Conservation (phyloP, 2,329 filamentous ascomycete species). For the Endothia cerciana region DNA sequence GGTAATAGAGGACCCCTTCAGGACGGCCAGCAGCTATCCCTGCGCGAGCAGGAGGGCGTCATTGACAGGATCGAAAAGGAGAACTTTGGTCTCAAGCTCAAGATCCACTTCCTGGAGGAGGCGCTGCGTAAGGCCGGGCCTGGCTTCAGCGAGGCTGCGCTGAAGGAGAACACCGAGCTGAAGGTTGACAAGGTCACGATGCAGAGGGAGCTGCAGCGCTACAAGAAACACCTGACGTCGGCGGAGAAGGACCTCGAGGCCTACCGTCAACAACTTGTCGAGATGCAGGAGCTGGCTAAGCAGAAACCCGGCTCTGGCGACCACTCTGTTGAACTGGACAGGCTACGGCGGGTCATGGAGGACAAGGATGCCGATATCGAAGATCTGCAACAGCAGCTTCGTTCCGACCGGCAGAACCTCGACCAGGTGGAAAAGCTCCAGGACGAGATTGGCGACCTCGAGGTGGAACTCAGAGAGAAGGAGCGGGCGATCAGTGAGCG, state of each 20-base stretch:
- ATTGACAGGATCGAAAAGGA: conserved; percentile 98
- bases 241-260: conserved; percentile 86
- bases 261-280: conserved; percentile 79
- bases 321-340: conserved; percentile 64
- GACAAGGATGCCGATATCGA: conserved; percentile 65
- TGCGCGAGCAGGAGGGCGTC: conserved; percentile 93
- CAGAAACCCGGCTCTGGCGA: conserved; percentile 74
- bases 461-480: conserved; percentile 76
- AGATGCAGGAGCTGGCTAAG: conserved; percentile 81
- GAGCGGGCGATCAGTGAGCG: conserved; percentile 73
- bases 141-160: conserved; percentile 83
- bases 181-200: conserved; percentile 92
- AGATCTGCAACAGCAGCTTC: conserved; percentile 62
- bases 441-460: conserved; percentile 75
- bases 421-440: conserved; percentile 68
- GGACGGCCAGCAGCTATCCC: conserved; percentile 85
- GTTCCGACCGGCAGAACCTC: conserved; percentile 58
- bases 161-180: conserved; percentile 94
- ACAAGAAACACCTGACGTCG: conserved; percentile 79
- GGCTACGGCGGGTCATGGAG: conserved; percentile 59
- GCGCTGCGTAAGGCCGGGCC: conserved; percentile 84
- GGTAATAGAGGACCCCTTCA: conserved; percentile 58
- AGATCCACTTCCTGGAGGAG: conserved; percentile 96
- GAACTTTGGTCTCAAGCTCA: conserved; percentile 95
- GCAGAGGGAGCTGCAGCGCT: conserved; percentile 82